Percentiles rank a stretch among this genome's conserved stretches.
Conservation (phyloP, 352 stramenopile genomes). For the Pythium plurisporium region DNA sequence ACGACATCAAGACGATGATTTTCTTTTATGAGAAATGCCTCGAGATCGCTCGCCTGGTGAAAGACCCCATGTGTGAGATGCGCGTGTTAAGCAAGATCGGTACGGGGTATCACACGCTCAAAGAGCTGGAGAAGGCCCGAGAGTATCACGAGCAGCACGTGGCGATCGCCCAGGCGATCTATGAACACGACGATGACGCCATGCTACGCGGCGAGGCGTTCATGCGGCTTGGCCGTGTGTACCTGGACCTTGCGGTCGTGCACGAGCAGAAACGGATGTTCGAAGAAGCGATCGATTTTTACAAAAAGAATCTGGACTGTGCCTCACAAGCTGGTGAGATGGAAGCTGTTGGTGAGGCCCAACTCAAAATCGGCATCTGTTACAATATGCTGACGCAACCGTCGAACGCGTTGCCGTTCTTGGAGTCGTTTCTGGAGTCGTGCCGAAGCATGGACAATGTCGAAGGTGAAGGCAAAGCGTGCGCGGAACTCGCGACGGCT, state of each 20-base stretch:
- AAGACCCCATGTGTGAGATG: constrained; percentile 87
- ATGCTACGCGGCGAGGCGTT: constrained; percentile 47
- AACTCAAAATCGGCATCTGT: constrained; percentile 73
- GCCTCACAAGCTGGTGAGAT: constrained; percentile 55
- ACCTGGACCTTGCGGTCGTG: constrained; percentile 51
- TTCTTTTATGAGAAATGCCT: constrained; percentile 94
- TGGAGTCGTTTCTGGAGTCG: constrained; percentile 74
- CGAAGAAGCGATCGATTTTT: constrained; percentile 55
- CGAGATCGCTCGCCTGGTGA: constrained; percentile 84
- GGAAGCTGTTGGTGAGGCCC: constrained; percentile 50
- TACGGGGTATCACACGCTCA: constrained; percentile 65
- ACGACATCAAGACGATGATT: constrained; percentile 86
- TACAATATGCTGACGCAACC: constrained; percentile 64
- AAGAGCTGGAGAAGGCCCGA: constrained; percentile 66
- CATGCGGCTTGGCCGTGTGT: constrained; percentile 72
- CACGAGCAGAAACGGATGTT: constrained; percentile 38
- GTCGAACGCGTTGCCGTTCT: constrained; percentile 69
- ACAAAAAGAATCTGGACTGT: constrained; percentile 74
- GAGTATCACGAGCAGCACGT: constrained; percentile 83
- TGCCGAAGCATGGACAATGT: constrained; percentile 49
- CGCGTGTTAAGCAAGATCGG: constrained; percentile 81
- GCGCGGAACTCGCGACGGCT: constrained; percentile 82
- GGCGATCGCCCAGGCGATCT: constrained; percentile 58
- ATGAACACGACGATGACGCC: constrained; percentile 65
- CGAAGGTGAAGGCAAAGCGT: constrained; percentile 81